Base-by-base conservation (phyloP, 2,329 filamentous ascomycete genomes). In the Paraphaeosphaeria minitans region DNA sequence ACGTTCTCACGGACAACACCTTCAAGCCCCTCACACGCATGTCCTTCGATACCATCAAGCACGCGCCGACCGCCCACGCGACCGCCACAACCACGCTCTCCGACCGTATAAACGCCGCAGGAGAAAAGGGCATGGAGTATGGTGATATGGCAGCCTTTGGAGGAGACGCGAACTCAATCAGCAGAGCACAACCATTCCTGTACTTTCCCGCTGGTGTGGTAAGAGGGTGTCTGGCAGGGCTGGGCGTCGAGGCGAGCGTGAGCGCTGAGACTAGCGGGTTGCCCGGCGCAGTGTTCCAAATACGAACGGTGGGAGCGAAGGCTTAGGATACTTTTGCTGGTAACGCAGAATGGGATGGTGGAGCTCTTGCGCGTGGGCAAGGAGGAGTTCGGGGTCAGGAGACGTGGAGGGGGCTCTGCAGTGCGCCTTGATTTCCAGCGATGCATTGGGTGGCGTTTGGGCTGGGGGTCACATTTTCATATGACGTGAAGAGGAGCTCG, bases 151-250 rank as follows among this genome's bases (percentile, higher is more conserved):
- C 65, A 4, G 69, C 63, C 2, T 53, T 73, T 27, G 69, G 69
- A 1, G 73, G 90, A 89, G 16, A 84, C 93, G 50, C 72, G 22
- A 75, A 75, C 57, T 43, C 41, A 13, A 43, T 43, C 19, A 43
- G 41, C 41, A 65, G 70, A 49, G 74, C 70, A 12, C 71, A 75
- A 62, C 70, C 69, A 90, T 97, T 96, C 76, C 83, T 99, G 14
- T 97, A 92, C 86, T 97, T 98, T 72, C 95, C 95, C 8, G 96
- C 93, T 68, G 95, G 95, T 48, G 85, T 99, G 50, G 91, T 99
- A 60, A 85, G 94, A 58, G 95, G 95, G 31, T 93, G 92, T n/a
- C 80, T 99, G 51, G 89, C 93, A n/a, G 93, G 90, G 52, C 82
- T 99, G 81, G 95, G 94, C 6, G 93, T 98, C 68, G 89, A 89